Base-by-base conservation (phyloP, 768 basidiomycete genomes). In the Boletus subcaerulescens region DNA sequence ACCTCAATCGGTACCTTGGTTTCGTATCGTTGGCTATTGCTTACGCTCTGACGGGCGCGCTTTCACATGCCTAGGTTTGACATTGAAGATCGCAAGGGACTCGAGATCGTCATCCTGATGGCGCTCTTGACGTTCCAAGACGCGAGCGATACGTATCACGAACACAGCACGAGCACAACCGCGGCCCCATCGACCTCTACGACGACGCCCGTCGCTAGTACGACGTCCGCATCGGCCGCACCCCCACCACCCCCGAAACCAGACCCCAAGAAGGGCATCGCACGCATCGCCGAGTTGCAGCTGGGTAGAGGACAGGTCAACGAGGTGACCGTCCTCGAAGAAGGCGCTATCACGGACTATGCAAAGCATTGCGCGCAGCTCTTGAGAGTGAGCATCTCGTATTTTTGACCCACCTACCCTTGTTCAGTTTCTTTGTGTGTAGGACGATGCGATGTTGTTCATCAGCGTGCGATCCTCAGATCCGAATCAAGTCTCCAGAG, bases 391-490 rank as follows among this genome's bases (percentile, higher is more conserved):
- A 66, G 89, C 29, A 38, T 32, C 32, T 11, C 24, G 14, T 29
- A 31, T n/a, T 5, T 32, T 24, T n/a, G 35, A 35, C 35, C 12
- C 5, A 0, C 9, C 3, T 8, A 6, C 18, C 22, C n/a, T 40
- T 35, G 3, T 38, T 49, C 36, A 45, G 17, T 44, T 9, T 9
- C 18, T 13, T 22, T 13, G 18, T 4, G 20, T 56, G 9, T 48
- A 90, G 89, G 89, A 91, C 54, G 85, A 89, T 55, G 85, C 86
- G 6, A 86, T 93, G 81, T 71, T 93, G 13, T 93, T 91, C 63
- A 80, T 93, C 53, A 85, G 85, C 6, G 71, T 93, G 26, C 80
- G 84, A 26, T 88, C 89, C 8, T 77, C 80, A 29, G 79, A 81
- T 17, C 71, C 82, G 2, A 74, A 77, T 3, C 76, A 87, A 45